Percentiles rank a stretch among this genome's conserved stretches.
phyloP scores from a whole-genome alignment of 805 yeast species.

The Wickerhamiella azyma region DNA sequence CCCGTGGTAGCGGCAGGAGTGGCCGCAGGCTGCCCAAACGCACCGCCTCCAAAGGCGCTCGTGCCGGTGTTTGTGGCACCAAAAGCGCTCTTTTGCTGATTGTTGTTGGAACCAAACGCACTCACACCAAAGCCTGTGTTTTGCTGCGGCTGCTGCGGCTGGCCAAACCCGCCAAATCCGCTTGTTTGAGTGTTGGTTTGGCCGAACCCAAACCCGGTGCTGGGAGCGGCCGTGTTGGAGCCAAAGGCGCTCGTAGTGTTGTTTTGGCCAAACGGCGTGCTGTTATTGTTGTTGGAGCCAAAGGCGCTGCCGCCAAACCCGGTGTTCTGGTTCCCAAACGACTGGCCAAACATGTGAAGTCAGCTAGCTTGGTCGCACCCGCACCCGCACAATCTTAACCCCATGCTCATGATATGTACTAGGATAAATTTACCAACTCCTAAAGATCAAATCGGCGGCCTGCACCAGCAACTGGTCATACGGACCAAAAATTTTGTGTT shows the following conservation, averaged over 20 bases:
- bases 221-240: background rate
- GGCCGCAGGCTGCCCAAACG: constrained; percentile 18
- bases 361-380: no score
- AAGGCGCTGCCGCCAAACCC: constrained; percentile 9
- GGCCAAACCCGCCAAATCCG: constrained; percentile 1
- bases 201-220: constrained; percentile 3
- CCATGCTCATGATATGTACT: no score
- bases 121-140: background rate
- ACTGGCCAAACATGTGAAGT: constrained; percentile 10
- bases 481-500: constrained; percentile 1
- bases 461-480: background rate
- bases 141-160: background rate
- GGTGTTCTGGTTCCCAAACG: constrained; percentile 4
- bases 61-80: constrained; percentile 18
- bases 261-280: constrained; percentile 16
- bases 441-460: background rate
- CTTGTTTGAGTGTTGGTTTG: background rate
- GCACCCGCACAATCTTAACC: no score
- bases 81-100: constrained; percentile 12
- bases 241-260: constrained; percentile 10
- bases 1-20: constrained; percentile 10
- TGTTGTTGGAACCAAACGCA: constrained; percentile 26
- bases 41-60: background rate
- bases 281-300: constrained; percentile 10
- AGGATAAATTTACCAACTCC: background rate